These are phyloP conservation scores for Staphylotrichum longicolle DNA, from an alignment of 495 filamentous ascomycete genomes.

Conservation along the genomic window DNA sequence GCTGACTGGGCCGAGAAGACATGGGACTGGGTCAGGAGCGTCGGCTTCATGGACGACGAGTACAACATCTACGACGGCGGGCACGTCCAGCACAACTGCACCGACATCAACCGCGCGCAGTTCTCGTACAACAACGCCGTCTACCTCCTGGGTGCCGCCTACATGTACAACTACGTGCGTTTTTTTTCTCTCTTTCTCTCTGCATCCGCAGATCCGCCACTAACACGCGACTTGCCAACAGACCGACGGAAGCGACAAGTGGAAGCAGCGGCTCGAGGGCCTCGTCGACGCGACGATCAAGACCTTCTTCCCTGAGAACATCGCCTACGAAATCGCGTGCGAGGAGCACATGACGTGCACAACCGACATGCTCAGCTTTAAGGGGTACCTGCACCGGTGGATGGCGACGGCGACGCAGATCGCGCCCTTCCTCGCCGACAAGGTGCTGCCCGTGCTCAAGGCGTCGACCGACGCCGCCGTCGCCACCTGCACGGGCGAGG, in stretches of 20 bases:
- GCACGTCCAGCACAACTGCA: slow-evolving; percentile 62
- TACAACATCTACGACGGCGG: slow-evolving; percentile 76
- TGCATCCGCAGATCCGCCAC: background rate
- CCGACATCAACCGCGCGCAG: slow-evolving; percentile 58
- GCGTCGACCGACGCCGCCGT: slow-evolving; percentile 69
- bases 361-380: slow-evolving; percentile 79
- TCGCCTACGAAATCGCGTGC: slow-evolving; percentile 64
- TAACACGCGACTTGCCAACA: slow-evolving; percentile 25
- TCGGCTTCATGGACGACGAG: slow-evolving; percentile 61
- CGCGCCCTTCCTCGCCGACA: slow-evolving; percentile 61
- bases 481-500: slow-evolving; percentile 61
- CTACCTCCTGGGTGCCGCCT: slow-evolving; percentile 68
- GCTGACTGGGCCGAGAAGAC: slow-evolving; percentile 67
- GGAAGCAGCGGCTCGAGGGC: slow-evolving; percentile 56
- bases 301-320: slow-evolving; percentile 58
- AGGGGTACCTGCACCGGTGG: slow-evolving; percentile 82
- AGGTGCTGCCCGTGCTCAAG: slow-evolving; percentile 63
- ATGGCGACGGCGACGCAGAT: slow-evolving; percentile 68
- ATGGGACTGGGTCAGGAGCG: slow-evolving; percentile 66
- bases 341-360: slow-evolving; percentile 63
- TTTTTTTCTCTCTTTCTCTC: background rate
- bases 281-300: slow-evolving; percentile 60
- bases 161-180: slow-evolving; percentile 72
- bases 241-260: slow-evolving; percentile 57
- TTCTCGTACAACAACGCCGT: slow-evolving; percentile 80